Evolutionary conservation across 805 yeast genomes (phyloP), one percentile per base, ranked within the genome.

Genomic region (Myxozyma nipponensis): DNA sequence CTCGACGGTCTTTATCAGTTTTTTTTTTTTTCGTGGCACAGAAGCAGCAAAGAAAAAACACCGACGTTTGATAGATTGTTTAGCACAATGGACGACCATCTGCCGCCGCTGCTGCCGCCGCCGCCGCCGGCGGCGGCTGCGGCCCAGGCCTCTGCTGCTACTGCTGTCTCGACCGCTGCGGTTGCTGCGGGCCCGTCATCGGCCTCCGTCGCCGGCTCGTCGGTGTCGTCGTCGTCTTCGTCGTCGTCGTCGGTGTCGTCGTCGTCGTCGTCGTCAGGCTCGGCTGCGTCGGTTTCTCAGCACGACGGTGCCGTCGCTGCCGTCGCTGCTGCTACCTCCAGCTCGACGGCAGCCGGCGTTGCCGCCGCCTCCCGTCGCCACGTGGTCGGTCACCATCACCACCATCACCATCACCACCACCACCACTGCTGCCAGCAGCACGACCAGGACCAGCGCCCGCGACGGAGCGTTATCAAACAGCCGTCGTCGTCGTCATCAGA

Each of bases 41-140:
- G n/a, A n/a, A n/a, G n/a, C n/a, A n/a, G n/a, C n/a, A n/a, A n/a
- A n/a, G n/a, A n/a, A n/a, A n/a, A n/a, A n/a, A n/a, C n/a, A n/a
- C n/a, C n/a, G n/a, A n/a, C n/a, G n/a, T n/a, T n/a, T n/a, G n/a
- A n/a, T n/a, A n/a, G n/a, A n/a, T n/a, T n/a, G n/a, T n/a, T n/a
- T n/a, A n/a, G n/a, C n/a, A n/a, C n/a, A n/a, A 28, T 28, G 32
- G 32, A 28, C 13, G 13, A 28, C 32, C 32, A 28, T 13, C 13
- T 28, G 32, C 32, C 35, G 44, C 48, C 32, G 48, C 48, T 13
- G 45, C 46, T n/a, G 47, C 49, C 18, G 41, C 54, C 17, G 53
- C 53, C 22, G 52, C 39, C 34, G 54, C 46, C 19, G 40, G 44
- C 23, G 46, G 34, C 30, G 24, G 40, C 38, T 7, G 28, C 54